These are phyloP conservation scores for Pichia nakasei DNA, from an alignment of 805 yeast species.

Conservation along the genomic window DNA sequence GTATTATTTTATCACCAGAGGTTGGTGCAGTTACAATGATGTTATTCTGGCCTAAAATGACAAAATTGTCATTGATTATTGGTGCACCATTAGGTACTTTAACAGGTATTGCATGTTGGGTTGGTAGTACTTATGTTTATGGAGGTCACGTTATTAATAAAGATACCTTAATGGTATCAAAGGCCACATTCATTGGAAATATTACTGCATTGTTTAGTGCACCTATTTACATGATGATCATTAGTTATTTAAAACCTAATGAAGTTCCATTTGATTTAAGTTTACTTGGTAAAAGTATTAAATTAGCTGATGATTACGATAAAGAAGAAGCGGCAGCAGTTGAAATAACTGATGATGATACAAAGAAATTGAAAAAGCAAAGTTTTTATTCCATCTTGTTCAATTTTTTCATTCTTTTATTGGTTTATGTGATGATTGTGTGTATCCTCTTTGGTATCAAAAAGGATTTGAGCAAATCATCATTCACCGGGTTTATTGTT, in stretches of 20 bases:
- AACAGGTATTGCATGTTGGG: conserved; percentile 42
- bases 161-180: conserved; percentile 17
- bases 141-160: conserved; percentile 20
- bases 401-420: conserved; percentile 26
- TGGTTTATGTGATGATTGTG: conserved; percentile 27
- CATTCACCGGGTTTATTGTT: conserved; percentile 30
- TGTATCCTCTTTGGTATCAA: conserved; percentile 27
- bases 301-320: conserved; percentile 30
- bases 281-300: conserved; percentile 15
- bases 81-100: conserved; percentile 46
- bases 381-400: conserved; percentile 32
- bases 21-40: conserved; percentile 27
- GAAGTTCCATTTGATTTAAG: conserved; percentile 24
- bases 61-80: conserved; percentile 19
- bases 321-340: conserved; percentile 25
- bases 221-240: conserved; percentile 20
- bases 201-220: conserved; percentile 21
- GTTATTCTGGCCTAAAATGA: conserved; percentile 29
- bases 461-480: conserved; percentile 27
- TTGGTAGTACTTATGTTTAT: conserved; percentile 22
- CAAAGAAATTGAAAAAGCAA: conserved; percentile 26
- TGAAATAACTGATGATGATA: conserved; percentile 16
- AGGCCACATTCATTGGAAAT: conserved; percentile 25
- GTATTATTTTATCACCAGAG: conserved; percentile 32
- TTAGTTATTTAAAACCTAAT: conserved; percentile 25